phyloP scores from a whole-genome alignment of 1,139 yeast genomes.

The Debaryomyces coudertii region DNA sequence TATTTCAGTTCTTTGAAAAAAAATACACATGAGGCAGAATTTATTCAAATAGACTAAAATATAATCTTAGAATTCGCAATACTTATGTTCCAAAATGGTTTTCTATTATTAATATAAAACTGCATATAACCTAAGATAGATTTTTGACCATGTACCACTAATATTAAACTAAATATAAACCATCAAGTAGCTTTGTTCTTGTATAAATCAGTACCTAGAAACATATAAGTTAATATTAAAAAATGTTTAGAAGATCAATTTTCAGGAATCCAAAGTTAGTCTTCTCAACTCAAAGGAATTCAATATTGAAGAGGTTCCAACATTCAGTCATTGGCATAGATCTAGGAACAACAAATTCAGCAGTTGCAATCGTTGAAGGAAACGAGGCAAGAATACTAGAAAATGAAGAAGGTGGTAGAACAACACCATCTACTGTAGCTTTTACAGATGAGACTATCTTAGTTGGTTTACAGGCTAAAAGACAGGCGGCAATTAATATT shows the following conservation, averaged over 20 bases:
- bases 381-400: conserved; percentile 60
- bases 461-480: conserved; percentile 98
- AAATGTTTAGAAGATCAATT: conserved; percentile 3
- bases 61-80: too few species aligned
- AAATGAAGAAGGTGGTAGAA: conserved; percentile 93
- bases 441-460: conserved; percentile 89
- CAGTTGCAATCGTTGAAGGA: conserved; percentile 68
- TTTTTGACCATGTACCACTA: neutral
- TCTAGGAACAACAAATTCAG: conserved; percentile 80
- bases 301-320: conserved; percentile 11
- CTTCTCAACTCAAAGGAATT: conserved; percentile 1
- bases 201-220: neutral
- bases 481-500: conserved; percentile 98
- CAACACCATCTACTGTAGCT: conserved; percentile 98
- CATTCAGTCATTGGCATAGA: conserved; percentile 71
- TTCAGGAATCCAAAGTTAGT: neutral
- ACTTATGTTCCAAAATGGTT: neutral
- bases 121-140: neutral
- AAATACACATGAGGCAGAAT: neutral
- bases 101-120: neutral
- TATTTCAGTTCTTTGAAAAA: conserved; percentile 8
- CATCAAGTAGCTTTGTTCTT: neutral
- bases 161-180: neutral
- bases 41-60: conserved; percentile 2
- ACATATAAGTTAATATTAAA: neutral